These are phyloP conservation scores for Dichotomopilus funicola DNA, from an alignment of 2,329 filamentous ascomycete species.

Conservation along the genomic window DNA sequence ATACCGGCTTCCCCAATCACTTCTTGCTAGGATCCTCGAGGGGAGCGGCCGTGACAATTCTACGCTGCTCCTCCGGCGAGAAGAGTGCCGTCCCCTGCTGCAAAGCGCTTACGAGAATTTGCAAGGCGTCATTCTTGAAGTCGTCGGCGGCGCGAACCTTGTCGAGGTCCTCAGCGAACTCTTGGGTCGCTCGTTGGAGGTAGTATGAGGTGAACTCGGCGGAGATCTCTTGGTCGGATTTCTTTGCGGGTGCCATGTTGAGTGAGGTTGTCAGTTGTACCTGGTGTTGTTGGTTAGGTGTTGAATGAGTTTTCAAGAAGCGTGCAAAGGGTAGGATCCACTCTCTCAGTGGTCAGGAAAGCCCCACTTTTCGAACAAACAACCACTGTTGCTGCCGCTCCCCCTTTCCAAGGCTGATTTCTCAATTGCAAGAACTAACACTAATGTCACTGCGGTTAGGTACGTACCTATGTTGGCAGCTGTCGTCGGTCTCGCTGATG, in stretches of 20 bases:
- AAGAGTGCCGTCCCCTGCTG: constrained; percentile 62
- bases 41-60: constrained; percentile 22
- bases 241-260: constrained; percentile 12
- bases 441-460: too few species aligned
- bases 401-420: too few species aligned
- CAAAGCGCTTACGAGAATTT: constrained; percentile 60
- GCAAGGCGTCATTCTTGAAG: constrained; percentile 59
- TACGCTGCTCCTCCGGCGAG: constrained; percentile 39
- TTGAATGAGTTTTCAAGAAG: neutral
- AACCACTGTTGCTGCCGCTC: too few species aligned
- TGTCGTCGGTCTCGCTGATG: too few species aligned
- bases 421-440: too few species aligned
- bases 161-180: constrained; percentile 69
- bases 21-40: neutral
- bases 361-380: too few species aligned
- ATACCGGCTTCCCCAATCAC: neutral
- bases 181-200: constrained; percentile 60
- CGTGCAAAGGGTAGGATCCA: too few species aligned
- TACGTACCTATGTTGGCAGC: too few species aligned
- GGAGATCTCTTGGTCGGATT: constrained; percentile 20
- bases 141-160: constrained; percentile 62
- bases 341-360: too few species aligned
- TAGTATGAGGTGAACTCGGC: constrained; percentile 58
- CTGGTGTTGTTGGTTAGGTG: neutral
- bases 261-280: neutral